Percentiles rank a stretch among this genome's conserved stretches.
These are phyloP conservation scores for Lophiotrema nucula DNA, from an alignment of 495 filamentous ascomycete species.

Conservation along the genomic window DNA sequence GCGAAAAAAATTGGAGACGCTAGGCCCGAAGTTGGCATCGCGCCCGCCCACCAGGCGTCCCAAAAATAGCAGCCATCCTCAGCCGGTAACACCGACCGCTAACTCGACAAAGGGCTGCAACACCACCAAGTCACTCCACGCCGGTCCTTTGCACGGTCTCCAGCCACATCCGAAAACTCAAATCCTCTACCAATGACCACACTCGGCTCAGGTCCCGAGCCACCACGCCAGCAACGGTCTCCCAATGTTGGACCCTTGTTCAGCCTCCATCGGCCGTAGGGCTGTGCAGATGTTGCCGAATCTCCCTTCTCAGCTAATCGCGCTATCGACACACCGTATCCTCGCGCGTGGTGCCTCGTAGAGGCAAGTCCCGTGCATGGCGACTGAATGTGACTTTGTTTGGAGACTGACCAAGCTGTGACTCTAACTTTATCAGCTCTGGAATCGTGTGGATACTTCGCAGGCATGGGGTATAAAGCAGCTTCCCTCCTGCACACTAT, in stretches of 20 bases:
- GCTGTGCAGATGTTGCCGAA: slow-evolving; percentile 23
- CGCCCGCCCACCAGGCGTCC: background rate
- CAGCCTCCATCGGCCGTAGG: slow-evolving; percentile 9
- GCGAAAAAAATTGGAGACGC: slow-evolving; percentile 9
- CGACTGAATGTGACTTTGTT: slow-evolving; percentile 16
- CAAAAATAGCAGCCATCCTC: slow-evolving; percentile 15
- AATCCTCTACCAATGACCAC: background rate
- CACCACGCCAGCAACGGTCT: background rate
- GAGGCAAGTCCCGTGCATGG: slow-evolving; percentile 16
- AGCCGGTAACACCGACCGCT: slow-evolving; percentile 6
- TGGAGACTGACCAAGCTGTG: slow-evolving; percentile 20
- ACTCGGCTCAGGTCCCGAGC: background rate
- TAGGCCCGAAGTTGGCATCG: slow-evolving; percentile 7
- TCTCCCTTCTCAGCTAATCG: slow-evolving; percentile 16
- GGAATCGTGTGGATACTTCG: slow-evolving; percentile 16
- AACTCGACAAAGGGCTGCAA: background rate
- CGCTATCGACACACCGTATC: slow-evolving; percentile 34
- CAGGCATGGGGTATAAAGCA: slow-evolving; percentile 17
- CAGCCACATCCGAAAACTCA: slow-evolving; percentile 9
- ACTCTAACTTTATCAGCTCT: slow-evolving; percentile 20
- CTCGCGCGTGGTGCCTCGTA: slow-evolving; percentile 13
- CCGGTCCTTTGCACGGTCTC: background rate
- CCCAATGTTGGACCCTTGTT: slow-evolving; percentile 9
- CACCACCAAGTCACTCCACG: background rate
- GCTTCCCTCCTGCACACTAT: background rate